These are phyloP conservation scores for Carallia brachiata DNA, from an alignment of 345 rosid species.

Conservation along the genomic window DNA sequence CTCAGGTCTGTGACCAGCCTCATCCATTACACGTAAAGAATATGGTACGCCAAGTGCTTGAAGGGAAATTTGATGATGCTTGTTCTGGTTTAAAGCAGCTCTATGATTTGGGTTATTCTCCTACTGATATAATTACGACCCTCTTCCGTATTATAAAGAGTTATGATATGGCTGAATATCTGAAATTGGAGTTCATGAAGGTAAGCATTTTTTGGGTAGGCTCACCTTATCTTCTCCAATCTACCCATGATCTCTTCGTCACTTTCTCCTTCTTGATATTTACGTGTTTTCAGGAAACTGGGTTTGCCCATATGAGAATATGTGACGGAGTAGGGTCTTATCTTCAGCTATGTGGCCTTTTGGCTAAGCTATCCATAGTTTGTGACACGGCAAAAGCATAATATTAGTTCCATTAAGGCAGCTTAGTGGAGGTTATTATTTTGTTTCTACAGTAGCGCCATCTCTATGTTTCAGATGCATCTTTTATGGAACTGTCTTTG, in stretches of 20 bases:
- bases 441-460: background rate
- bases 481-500: no score
- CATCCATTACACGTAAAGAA: slow-evolving; percentile 95
- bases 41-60: slow-evolving; percentile 73
- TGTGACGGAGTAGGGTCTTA: slow-evolving; percentile 96
- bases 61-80: slow-evolving; percentile 86
- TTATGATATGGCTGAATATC: slow-evolving; percentile 88
- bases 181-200: slow-evolving; percentile 97
- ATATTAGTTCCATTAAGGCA: background rate
- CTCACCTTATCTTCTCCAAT: background rate
- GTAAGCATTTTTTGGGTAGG: slow-evolving; percentile 23
- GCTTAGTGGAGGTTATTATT: background rate
- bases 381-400: slow-evolving; percentile 77
- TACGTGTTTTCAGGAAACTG: slow-evolving; percentile 65
- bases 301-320: slow-evolving; percentile 96
- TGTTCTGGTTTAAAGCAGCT: slow-evolving; percentile 87
- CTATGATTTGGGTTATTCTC: slow-evolving; percentile 88
- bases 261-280: background rate
- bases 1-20: slow-evolving; percentile 96
- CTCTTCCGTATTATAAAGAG: slow-evolving; percentile 87
- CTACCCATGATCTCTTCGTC: no score
- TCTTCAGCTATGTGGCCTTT: slow-evolving; percentile 91
- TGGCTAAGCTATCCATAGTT: slow-evolving; percentile 75
- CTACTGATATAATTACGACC: slow-evolving; percentile 94
- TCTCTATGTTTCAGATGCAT: background rate